phyloP scores from a whole-genome alignment of 2,329 filamentous ascomycete genomes.

The Cyphellophora attinorum region DNA sequence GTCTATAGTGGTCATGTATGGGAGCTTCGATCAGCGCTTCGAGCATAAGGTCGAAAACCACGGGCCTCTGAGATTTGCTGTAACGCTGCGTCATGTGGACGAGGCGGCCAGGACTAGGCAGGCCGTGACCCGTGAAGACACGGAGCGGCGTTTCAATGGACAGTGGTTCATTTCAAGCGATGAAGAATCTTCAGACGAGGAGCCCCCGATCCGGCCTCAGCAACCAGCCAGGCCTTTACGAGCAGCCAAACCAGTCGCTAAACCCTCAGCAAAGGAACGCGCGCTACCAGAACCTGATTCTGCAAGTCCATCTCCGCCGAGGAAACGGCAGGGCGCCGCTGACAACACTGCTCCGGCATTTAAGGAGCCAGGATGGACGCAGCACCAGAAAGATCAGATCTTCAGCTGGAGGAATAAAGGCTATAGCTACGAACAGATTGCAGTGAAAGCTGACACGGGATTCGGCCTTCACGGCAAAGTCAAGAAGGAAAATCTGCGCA shows the following conservation, averaged over 20 bases:
- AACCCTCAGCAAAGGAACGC: not conserved
- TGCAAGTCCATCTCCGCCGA: not conserved
- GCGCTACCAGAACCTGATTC: not conserved
- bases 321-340: no score
- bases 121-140: not conserved
- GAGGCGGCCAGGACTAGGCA: not conserved
- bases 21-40: not conserved
- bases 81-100: not conserved
- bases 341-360: no score
- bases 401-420: not conserved
- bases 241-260: not conserved
- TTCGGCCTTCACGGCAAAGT: not conserved
- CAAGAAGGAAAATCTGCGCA: not conserved
- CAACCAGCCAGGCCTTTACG: no score
- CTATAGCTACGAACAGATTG: not conserved
- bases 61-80: not conserved
- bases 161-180: not conserved
- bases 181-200: not conserved
- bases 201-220: no score
- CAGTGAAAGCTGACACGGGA: not conserved
- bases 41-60: not conserved
- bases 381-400: not conserved
- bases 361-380: not conserved
- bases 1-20: constrained; percentile 1
- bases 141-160: not conserved